Evolutionary conservation across 1,284 basidiomycete genomes (phyloP), one percentile per base, ranked within the genome.

Genomic region (Schizophyllum commune): DNA sequence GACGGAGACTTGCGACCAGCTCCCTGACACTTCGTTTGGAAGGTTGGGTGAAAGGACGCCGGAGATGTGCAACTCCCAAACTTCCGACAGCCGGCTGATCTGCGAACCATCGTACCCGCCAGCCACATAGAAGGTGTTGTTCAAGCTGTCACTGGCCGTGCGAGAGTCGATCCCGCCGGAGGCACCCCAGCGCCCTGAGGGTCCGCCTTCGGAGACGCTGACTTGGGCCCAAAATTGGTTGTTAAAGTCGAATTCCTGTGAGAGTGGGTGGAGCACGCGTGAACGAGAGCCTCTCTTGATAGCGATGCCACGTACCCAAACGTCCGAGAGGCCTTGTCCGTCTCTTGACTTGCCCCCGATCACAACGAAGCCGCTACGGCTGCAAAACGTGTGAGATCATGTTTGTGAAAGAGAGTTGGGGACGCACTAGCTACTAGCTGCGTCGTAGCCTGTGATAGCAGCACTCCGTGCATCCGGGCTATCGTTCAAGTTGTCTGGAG

Each of bases 371-470:
- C 83, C 86, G 63, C 80, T 79, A 51, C 89, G 89, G 70, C 88
- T 90, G 64, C 27, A 56, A 56, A 62, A 47, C 60, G 57, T 11
- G 55, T 68, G 61, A 62, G 64, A 63, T 63, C 57, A 60, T 47
- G 57, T 27, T 57, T 11, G 17, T 32, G 61, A 62, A 58, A 32
- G 59, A 57, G 61, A 21, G 57, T 39, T 51, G 52, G 32, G 20
- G 55, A 80, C 88, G 66, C 63, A 89, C 89, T 90, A 88, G 85
- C 85, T 91, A 15, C 88, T 86, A 58, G 88, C 89, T 65, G 81
- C 82, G 73, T 92, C 89, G 55, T 76, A 73, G 7, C 86, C 90
- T 57, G 79, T 75, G 39, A 89, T 69, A 34, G 85, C 82, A 39
- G 80, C 79, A 71, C 81, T 84, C 67, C 90, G 77, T n/a, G 86